phyloP scores from a whole-genome alignment of 2,329 filamentous ascomycete genomes.

The Penicillium sp. region DNA sequence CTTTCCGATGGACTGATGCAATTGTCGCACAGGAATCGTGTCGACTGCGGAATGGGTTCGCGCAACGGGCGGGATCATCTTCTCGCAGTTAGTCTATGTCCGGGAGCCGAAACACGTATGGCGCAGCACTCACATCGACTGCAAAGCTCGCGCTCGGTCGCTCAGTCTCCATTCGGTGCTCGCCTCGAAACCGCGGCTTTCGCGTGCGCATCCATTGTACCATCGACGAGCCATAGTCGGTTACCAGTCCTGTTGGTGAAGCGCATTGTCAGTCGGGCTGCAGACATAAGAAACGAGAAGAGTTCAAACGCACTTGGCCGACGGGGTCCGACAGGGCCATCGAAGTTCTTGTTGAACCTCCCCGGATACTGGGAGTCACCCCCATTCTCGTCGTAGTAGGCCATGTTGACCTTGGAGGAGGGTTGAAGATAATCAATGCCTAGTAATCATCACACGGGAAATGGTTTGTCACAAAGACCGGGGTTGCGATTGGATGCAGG shows the following conservation, averaged over 20 bases:
- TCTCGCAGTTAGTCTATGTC: constrained; percentile 10
- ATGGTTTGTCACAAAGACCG: not conserved
- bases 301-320: constrained; percentile 35
- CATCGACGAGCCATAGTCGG: constrained; percentile 86
- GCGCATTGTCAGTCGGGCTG: constrained; percentile 13
- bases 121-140: constrained; percentile 63
- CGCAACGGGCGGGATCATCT: constrained; percentile 84
- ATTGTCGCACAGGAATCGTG: constrained; percentile 85
- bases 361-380: constrained; percentile 32
- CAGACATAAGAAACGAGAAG: not conserved
- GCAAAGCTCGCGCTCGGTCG: constrained; percentile 85
- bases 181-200: constrained; percentile 67
- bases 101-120: not conserved
- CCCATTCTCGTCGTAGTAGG: constrained; percentile 37
- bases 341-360: constrained; percentile 30
- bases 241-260: constrained; percentile 65
- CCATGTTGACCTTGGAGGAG: constrained; percentile 26
- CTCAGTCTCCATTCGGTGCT: constrained; percentile 69
- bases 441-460: constrained; percentile 1
- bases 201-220: constrained; percentile 87
- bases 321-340: constrained; percentile 36
- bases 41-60: constrained; percentile 70
- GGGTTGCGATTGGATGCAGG: constrained; percentile 2
- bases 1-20: constrained; percentile 98
- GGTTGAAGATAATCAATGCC: not conserved